Base-by-base conservation (phyloP, 768 basidiomycete species). In the Leccinum subtestaceum region DNA sequence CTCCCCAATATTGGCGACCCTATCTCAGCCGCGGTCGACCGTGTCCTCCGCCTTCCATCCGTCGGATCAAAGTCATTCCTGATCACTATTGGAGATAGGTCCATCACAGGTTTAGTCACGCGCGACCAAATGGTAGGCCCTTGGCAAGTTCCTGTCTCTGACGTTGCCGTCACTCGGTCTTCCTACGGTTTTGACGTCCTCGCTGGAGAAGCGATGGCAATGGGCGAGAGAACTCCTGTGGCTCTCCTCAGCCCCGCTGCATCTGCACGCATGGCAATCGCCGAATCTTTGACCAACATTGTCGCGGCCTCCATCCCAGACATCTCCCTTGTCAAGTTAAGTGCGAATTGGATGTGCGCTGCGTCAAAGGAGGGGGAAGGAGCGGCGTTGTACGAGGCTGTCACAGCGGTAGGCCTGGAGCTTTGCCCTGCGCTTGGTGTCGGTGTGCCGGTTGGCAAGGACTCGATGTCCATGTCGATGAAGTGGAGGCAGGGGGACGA, bases 401-500 rank as follows among this genome's bases (percentile, higher is more conserved):
- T 93, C 9, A 76, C 87, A 57, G 92, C 97, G 6, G 84, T 98
- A 49, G 97, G 96, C 11, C 82, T 95, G 80, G 93, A 95, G 56
- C 79, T 99, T 23, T 99, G 97, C 72, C 97, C 97, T 5, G 86
- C 84, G 5, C 81, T 98, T 12, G 95, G 97, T 12, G 78, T 99
- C 21, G 91, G 94, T 8, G 93, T 94, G 46, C 97, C 97, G 0
- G 97, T 99, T n/a, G 97, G 97, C 29, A 99, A 99, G 76, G 97
- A 99, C 71, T 98, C 95, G 12, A 98, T 99, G 97, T 95, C 93
- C 19, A 99, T 98, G 97, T 88, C 92, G 60, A 99, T 98, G 95
- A 89, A 87, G 67, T 99, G 97, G 88, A 76, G 73, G 76, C 78
- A 76, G 53, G 83, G 77, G 4, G 78, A 76, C 25, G 83, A 86